Percentiles rank a stretch among this genome's conserved stretches.
phyloP scores from a whole-genome alignment of 2,329 filamentous ascomycete species.

The Alternaria brassicae region DNA sequence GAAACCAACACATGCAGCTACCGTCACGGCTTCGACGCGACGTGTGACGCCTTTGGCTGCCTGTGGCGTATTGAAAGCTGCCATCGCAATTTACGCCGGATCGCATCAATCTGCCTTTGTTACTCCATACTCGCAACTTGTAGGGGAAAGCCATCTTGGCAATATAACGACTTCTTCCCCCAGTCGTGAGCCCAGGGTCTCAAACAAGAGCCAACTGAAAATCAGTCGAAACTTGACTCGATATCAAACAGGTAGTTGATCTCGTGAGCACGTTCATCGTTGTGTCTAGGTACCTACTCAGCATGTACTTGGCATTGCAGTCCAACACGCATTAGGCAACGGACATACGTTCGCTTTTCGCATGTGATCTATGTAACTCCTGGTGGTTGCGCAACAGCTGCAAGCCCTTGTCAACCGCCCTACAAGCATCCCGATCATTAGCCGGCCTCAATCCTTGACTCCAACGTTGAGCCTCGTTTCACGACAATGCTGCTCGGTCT shows the following conservation, averaged over 20 bases:
- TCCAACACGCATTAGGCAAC: not conserved
- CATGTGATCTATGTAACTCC: not conserved
- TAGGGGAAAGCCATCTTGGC: not conserved
- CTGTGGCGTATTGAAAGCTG: not conserved
- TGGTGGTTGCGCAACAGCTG: not conserved
- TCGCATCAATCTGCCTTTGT: not conserved
- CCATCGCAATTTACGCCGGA: not conserved
- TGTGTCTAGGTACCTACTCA: not conserved
- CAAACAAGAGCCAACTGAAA: not conserved
- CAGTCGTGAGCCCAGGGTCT: not conserved
- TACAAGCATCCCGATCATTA: constrained; percentile 10
- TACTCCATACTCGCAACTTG: not conserved
- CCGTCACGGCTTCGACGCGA: not conserved
- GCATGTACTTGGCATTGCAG: not conserved
- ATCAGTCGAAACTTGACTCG: not conserved
- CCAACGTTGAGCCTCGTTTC: not conserved
- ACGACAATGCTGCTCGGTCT: constrained; percentile 9
- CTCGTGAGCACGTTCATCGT: not conserved
- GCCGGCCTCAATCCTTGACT: constrained; percentile 10
- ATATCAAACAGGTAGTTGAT: not conserved
- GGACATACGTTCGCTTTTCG: not conserved
- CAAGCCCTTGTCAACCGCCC: not conserved
- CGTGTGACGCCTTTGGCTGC: not conserved
- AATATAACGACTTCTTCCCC: not conserved
- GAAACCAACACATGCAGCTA: not conserved